Base-by-base conservation (phyloP, 140 eudicot species). In the Eryngium alpinum region DNA sequence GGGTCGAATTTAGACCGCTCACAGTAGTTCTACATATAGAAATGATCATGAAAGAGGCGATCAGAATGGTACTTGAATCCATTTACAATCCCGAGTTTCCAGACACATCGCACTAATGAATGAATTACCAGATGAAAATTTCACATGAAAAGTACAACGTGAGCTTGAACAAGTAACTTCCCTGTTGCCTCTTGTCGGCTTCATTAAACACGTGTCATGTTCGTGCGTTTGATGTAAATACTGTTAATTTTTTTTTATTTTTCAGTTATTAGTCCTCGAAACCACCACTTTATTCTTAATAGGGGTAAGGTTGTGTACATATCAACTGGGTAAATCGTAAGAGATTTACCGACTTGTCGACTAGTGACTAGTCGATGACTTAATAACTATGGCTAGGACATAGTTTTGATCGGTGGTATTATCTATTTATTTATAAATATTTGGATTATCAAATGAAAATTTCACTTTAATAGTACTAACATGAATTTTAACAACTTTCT, bases 161-260 rank as follows among this genome's bases (percentile, higher is more conserved):
- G 82, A 66, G 84, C 72, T 67, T 46, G 56, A 84, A 79, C 80
- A 83, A 56, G 82, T 38, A 75, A 63, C 85, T 80, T 78, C 62
- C n/a, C 77, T 24, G 87, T 43, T 78, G 82, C 59, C 80, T 80
- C 65, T 77, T 78, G 81, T 52, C 56, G 17, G 6, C 43, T 24
- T 62, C 84, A 70, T 66, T 78, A 29, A 73, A 34, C 69, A 34
- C 70, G 82, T 76, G 82, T 52, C n/a, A n/a, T n/a, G 80, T 72
- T 72, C 53, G 69, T 83, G 77, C 62, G 63, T n/a, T n/a, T n/a
- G n/a, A n/a, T n/a, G n/a, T n/a, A 82, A 82, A 76, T 71, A 81
- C 79, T 50, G 33, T 73, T 31, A 65, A 6, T 28, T n/a, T n/a
- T n/a, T 77, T 83, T 76, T 28, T n/a, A n/a, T n/a, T 77, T 85